Base-by-base conservation (phyloP, 2,329 filamentous ascomycete genomes). In the Neobulgaria alba region DNA sequence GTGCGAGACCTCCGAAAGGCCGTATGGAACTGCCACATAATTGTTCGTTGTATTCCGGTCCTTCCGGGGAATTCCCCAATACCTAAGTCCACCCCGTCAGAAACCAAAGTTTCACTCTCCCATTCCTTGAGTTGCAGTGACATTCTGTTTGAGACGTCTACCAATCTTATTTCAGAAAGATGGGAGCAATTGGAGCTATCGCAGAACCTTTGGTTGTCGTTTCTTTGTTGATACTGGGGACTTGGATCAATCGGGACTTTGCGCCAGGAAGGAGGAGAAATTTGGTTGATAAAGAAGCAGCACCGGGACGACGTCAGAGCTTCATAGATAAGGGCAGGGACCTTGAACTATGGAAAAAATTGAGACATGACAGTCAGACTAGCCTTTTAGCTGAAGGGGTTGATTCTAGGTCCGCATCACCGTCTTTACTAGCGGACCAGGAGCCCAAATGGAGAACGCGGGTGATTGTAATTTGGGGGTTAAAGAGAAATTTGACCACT, bases 121-220 rank as follows among this genome's bases (percentile, higher is more conserved):
- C 30, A 9, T 33, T 7, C 18, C 18, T n/a, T n/a, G n/a, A n/a
- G n/a, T 14, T 20, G 17, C 29, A 29, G 33, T 35, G 33, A 31
- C 29, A 36, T 33, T 29, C 19, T 19, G n/a, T 16, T 21, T 26
- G 12, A 3, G 20, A 12, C 16, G 16, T 16, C 32, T 3, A n/a
- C n/a, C n/a, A n/a, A n/a, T n/a, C n/a, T n/a, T n/a, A 33, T 30
- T 7, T 15, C 33, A 29, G 3, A 18, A 47, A 45, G 10, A 54
- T 54, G 51, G 45, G 46, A 31, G 74, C 73, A 26, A 63, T 66
- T 33, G 75, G 75, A 32, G 71, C 72, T 12, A 64, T 78, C 45
- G 61, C 79, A 40, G 77, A 82, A 52, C 77, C 77, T n/a, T 61
- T 78, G 10, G 67, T 77, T 2, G 76, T 82, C 21, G 62, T 79